Evolutionary conservation across 2,329 filamentous ascomycete genomes (phyloP), one percentile per base, ranked within the genome.

Genomic region (Mollisia scopiformis): DNA sequence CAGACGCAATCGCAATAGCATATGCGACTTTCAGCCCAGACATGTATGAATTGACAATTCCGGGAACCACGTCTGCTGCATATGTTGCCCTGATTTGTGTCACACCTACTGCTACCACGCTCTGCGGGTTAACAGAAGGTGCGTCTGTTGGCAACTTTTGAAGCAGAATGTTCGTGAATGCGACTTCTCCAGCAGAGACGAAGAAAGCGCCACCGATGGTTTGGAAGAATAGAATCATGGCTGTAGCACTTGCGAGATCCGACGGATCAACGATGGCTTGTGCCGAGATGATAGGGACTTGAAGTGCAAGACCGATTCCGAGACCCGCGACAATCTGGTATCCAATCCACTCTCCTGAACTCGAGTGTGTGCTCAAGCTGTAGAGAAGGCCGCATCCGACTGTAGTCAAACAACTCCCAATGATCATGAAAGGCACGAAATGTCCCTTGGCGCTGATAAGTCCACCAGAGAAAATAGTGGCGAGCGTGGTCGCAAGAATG

Each of bases 41-140:
- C 67, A 84, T 89, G 75, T 91, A 91, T 0, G 84, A 86, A 0
- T 73, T 65, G 27, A 89, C 77, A 41, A 91, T 85, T 0, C 78
- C 76, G 0, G 75, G 69, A 2, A 88, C 75, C 59, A 78, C 79
- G n/a, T 82, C 71, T 0, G 69, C 58, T 0, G 79, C 69, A 64
- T 90, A 84, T 1, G 74, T 75, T 5, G 70, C 61, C 65, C 85
- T 81, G 37, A 92, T 77, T 64, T 84, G 80, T 0, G 86, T 89
- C 2, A 81, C 80, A 16, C 81, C 81, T 0, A 78, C 78, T 1
- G 75, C 67, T 33, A 80, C 71, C 3, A 83, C 75, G 0, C 67
- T 64, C 6, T 57, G 64, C 10, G 76, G 70, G 65, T 75, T 70
- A 35, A 82, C 71, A 3, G 68, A 65, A 5, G 79, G 78, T 2